phyloP scores from a whole-genome alignment of 352 stramenopile genomes.

The Globisporangium recalcitrans region DNA sequence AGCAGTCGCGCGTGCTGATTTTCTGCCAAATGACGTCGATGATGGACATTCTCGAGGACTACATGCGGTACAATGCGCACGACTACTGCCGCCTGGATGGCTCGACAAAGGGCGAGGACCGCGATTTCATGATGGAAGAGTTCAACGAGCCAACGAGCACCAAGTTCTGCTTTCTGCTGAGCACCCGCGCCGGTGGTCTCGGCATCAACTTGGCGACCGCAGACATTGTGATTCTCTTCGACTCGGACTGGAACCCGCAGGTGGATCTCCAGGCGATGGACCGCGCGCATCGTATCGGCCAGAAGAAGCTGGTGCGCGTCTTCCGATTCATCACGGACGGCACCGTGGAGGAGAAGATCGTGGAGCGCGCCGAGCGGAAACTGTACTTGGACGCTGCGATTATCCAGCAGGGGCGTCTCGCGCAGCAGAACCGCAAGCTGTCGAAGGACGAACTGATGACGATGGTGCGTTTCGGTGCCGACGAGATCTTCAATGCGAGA shows the following conservation, averaged over 20 bases:
- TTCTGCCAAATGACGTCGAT: conserved; percentile 99
- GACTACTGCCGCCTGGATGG: conserved; percentile 85
- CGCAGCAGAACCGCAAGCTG: conserved; percentile 88
- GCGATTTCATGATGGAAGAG: conserved; percentile 93
- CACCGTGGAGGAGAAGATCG: conserved; percentile 99
- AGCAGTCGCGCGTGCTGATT: conserved; percentile 94
- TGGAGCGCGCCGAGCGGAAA: conserved; percentile 97
- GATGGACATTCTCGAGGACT: conserved; percentile 99
- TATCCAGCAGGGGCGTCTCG: conserved; percentile 97
- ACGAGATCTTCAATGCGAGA: conserved; percentile 87
- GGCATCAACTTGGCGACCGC: conserved; percentile 98
- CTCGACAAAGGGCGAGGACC: conserved; percentile 82
- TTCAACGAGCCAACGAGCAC: conserved; percentile 96
- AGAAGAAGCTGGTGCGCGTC: conserved; percentile 97
- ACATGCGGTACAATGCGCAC: conserved; percentile 89
- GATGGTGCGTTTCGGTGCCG: conserved; percentile 90
- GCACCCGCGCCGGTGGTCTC: conserved; percentile 93
- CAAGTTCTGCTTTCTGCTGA: conserved; percentile 98
- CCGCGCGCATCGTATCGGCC: conserved; percentile 96
- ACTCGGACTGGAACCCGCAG: conserved; percentile 98
- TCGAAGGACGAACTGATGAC: conserved; percentile 98
- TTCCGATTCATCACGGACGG: conserved; percentile 98
- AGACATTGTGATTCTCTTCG: conserved; percentile 98
- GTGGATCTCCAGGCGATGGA: conserved; percentile 98
- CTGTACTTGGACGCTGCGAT: conserved; percentile 98